Base-by-base conservation (phyloP, 148 eudicot species). In the Rhododendron vialii region DNA sequence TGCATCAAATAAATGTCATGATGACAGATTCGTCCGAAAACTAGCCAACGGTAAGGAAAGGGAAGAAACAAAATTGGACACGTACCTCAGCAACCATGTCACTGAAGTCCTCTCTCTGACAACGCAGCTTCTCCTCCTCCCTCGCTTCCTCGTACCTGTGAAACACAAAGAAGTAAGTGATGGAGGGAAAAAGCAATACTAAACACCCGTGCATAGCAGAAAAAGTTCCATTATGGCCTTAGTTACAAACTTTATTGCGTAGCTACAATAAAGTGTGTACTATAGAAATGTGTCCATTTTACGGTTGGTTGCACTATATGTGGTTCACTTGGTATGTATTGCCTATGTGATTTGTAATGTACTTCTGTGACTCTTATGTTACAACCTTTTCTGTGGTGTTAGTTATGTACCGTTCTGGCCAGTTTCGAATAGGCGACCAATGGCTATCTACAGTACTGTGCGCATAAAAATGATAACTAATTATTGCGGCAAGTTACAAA, bases 71-170 rank as follows among this genome's bases (percentile, higher is more conserved):
- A 55, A 2, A 3, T 35, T 35, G 26, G 45, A 28, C 10, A 85
- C 88, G 9, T 82, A 97, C 99, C 98, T 95, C 96, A 18, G 98
- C 98, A 86, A 97, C 99, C 98, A 97, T 95, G 90, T 95, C 98
- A 79, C 98, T 97, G 94, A 95, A 97, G 87, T 95, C 98, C 88
- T 97, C 99, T 26, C 90, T 90, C 90, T 94, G 95, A 87, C 88
- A 95, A 28, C 93, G 95, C 51, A 90, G 84, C 84, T 94, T 96
- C 90, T 95, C 98, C 90, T 94, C 99, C 87, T 96, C 99, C 85
- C 99, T 91, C 35, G 99, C 99, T 89, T 96, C 98, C 87, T 95
- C 99, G 11, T 96, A 96, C 87, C 99, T 96, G 88, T n/a, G 30
- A 84, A 71, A 84, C 15, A 5, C 50, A 85, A 1, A 18, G 47